Evolutionary conservation across 371 early-diverging fungal genomes (phyloP), one percentile per base, ranked within the genome.

Genomic region (Haplosporangium sp.): DNA sequence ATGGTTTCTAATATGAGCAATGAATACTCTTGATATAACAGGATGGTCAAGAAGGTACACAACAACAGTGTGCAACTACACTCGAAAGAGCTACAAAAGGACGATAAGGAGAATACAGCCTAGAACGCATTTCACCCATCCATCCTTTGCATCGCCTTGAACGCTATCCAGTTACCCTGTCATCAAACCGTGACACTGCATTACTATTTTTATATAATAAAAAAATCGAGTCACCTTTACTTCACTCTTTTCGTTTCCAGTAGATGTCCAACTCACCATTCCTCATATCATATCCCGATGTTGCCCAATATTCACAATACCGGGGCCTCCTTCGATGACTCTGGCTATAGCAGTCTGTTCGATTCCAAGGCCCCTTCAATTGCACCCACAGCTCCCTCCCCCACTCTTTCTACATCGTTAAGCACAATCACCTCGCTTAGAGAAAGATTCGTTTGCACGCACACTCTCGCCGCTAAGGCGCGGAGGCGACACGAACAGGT

Each of bases 31-130:
- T 23, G 12, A 12, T 6, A 16, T 13, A 40, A 1, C 54, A 77
- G 77, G 41, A 77, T 77, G 77, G 72, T 72, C 18, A 77, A 71
- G 43, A 77, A 77, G 51, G 72, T 72, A 6, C 68, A 59, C 21
- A 68, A 60, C 45, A 67, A 69, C 20, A 64, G 64, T 40, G 68
- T 68, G 2, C 77, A 71, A 20, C 40, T 77, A 38, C 77, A 77
- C 42, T 40, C 77, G 16, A 77, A 71, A 21, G 77, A 77, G 43
- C 68, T 71, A 36, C 42, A 14, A 21, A 59, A 52, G 14, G 59
- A 62, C n/a, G 61, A 69, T 37, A 69, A 59, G 21, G 75, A 75
- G 13, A 64, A 60, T 48, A 13, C 23, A 12, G 36, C 38, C 4
- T 71, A 55, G 52, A 7, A 12, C 6, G 20, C 10, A 11, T 45